A percentile compares a stretch with the other conserved stretches of the same genome.
These are phyloP conservation scores for Coemansia sp. DNA, from an alignment of 192 early-diverging fungal genomes.

Conservation along the genomic window DNA sequence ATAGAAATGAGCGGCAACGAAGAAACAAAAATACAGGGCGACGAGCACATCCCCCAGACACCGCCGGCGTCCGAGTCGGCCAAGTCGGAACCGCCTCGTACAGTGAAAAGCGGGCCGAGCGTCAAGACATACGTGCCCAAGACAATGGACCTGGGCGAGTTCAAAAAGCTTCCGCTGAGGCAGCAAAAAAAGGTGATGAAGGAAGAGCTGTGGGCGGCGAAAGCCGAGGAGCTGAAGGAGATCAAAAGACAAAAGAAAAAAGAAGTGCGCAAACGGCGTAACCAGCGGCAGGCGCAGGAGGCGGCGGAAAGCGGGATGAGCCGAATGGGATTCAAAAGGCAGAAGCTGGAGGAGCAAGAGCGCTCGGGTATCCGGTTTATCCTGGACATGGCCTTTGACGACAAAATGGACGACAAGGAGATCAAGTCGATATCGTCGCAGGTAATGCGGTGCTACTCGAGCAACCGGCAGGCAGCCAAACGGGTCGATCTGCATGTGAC, in stretches of 20 bases:
- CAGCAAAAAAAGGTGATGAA: constrained; percentile 70
- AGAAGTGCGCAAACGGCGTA: constrained; percentile 54
- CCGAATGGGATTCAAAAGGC: constrained; percentile 6
- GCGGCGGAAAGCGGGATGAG: constrained; percentile 21
- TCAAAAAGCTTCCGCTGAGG: constrained; percentile 60
- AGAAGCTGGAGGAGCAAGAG: constrained; percentile 52
- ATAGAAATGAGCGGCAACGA: neutral
- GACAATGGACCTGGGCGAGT: constrained; percentile 37
- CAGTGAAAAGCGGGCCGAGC: constrained; percentile 9
- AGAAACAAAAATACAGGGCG: neutral
- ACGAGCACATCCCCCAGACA: neutral
- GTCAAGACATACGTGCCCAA: constrained; percentile 36
- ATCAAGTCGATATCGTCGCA: constrained; percentile 68
- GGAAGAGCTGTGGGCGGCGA: constrained; percentile 58
- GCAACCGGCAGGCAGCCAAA: constrained; percentile 57
- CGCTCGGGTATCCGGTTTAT: constrained; percentile 59
- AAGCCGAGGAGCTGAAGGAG: constrained; percentile 46
- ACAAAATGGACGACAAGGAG: constrained; percentile 74
- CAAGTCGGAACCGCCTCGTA: neutral
- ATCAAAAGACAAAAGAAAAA: constrained; percentile 45
- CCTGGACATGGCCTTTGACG: constrained; percentile 79
- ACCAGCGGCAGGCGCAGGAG: constrained; percentile 46
- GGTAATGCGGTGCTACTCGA: constrained; percentile 70
- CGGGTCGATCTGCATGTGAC: constrained; percentile 62
- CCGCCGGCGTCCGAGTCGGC: neutral